These are phyloP conservation scores for Tetrahymena borealis DNA, from an alignment of 73 alveolate genomes.

Conservation along the genomic window DNA sequence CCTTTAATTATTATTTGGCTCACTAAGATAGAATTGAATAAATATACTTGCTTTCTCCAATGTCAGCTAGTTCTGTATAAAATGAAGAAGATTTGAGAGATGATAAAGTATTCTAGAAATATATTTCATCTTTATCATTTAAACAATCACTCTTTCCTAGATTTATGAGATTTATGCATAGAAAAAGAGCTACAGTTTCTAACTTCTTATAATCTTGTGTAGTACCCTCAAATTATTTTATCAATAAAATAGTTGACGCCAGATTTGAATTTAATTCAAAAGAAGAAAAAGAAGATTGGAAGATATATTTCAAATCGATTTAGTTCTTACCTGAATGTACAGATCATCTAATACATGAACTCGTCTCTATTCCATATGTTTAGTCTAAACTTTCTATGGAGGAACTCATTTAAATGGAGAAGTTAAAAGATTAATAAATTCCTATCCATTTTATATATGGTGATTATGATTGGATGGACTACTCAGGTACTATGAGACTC, in stretches of 20 bases:
- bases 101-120: not conserved
- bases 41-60: slow-evolving; percentile 52
- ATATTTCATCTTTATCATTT: not conserved
- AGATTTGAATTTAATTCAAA: not conserved
- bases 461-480: slow-evolving; percentile 23
- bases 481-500: not conserved
- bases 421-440: not conserved
- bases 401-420: not conserved
- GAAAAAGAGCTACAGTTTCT: not conserved
- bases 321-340: not conserved
- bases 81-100: not conserved
- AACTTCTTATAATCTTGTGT: not conserved
- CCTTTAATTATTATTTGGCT: slow-evolving; percentile 41
- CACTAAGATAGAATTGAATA: slow-evolving; percentile 54
- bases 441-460: slow-evolving; percentile 27
- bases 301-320: not conserved
- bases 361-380: not conserved
- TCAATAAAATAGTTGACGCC: not conserved
- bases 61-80: not conserved
- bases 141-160: not conserved
- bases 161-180: not conserved
- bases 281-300: not conserved
- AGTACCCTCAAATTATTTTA: not conserved
- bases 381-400: not conserved
- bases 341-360: not conserved